These are phyloP conservation scores for Fusarium setosum DNA, from an alignment of 2,329 filamentous ascomycete genomes.

Conservation along the genomic window DNA sequence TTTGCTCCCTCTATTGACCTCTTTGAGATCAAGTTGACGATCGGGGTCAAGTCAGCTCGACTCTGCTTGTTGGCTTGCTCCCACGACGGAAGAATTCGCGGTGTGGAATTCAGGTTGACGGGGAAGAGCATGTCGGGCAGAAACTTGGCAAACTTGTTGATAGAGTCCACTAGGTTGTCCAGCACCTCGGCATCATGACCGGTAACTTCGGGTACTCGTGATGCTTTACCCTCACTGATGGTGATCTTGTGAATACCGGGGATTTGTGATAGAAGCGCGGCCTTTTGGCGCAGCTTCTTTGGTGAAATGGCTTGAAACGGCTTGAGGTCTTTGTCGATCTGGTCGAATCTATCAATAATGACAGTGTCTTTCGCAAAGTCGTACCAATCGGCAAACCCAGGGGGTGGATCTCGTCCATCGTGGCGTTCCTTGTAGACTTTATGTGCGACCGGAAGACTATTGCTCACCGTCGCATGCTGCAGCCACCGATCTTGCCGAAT, in stretches of 20 bases:
- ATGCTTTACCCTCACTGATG: constrained; percentile 73
- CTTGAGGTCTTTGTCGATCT: constrained; percentile 78
- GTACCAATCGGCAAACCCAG: constrained; percentile 88
- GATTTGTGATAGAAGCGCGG: constrained; percentile 51
- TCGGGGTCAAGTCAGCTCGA: constrained; percentile 41
- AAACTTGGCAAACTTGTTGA: constrained; percentile 76
- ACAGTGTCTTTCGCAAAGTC: constrained; percentile 78
- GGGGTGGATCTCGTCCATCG: constrained; percentile 77
- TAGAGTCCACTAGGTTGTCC: constrained; percentile 69
- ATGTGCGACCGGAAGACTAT: constrained; percentile 58
- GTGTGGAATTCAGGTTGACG: constrained; percentile 74
- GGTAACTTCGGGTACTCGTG: constrained; percentile 49
- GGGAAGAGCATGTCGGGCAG: constrained; percentile 87
- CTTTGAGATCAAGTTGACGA: constrained; percentile 45
- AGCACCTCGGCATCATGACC: constrained; percentile 50
- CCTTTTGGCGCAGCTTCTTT: constrained; percentile 72
- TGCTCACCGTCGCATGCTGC: constrained; percentile 58
- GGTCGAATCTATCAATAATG: constrained; percentile 84
- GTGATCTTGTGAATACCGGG: constrained; percentile 62
- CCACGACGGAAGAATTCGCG: constrained; percentile 63
- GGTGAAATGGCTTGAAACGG: constrained; percentile 84
- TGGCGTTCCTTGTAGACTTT: constrained; percentile 63
- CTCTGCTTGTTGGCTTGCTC: constrained; percentile 60
- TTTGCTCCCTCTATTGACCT: constrained; percentile 31
- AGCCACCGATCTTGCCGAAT: constrained; percentile 63